Percentiles rank a stretch among this genome's conserved stretches.
These are phyloP conservation scores for Dioszegia aurantiaca DNA, from an alignment of 768 basidiomycete species.

Conservation along the genomic window DNA sequence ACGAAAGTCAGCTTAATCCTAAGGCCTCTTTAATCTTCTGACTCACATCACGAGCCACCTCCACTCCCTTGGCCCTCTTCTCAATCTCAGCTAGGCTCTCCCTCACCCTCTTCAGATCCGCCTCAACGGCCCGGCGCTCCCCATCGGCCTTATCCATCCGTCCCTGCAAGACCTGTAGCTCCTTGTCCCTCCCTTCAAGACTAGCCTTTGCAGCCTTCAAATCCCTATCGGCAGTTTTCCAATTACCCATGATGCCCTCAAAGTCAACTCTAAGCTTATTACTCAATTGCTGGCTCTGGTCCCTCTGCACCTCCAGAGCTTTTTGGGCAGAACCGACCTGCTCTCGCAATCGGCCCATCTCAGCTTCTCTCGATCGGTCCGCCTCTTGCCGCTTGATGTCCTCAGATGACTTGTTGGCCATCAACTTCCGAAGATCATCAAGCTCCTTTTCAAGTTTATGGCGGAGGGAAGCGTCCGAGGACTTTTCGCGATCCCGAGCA, in stretches of 20 bases:
- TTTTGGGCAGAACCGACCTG: conserved; percentile 64
- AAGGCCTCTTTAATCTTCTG: neutral
- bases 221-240: conserved; percentile 64
- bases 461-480: conserved; percentile 23
- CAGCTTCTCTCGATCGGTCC: conserved; percentile 80
- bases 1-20: conserved; percentile 15
- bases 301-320: conserved; percentile 67
- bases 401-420: conserved; percentile 81
- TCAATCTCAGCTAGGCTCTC: conserved; percentile 60
- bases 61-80: conserved; percentile 54
- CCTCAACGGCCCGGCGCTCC: conserved; percentile 3
- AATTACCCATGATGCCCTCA: conserved; percentile 64
- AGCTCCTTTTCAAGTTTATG: conserved; percentile 74
- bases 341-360: conserved; percentile 68
- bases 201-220: conserved; percentile 58
- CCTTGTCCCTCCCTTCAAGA: conserved; percentile 59
- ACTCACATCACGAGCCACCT: conserved; percentile 67
- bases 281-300: conserved; percentile 63
- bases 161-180: conserved; percentile 50
- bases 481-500: conserved; percentile 53
- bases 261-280: conserved; percentile 74
- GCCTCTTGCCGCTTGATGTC: conserved; percentile 78
- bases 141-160: conserved; percentile 12
- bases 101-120: conserved; percentile 40
- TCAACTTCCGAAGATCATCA: conserved; percentile 75